These are phyloP conservation scores for Schrenkiella parvula DNA, from an alignment of 345 rosid species.

Conservation along the genomic window DNA sequence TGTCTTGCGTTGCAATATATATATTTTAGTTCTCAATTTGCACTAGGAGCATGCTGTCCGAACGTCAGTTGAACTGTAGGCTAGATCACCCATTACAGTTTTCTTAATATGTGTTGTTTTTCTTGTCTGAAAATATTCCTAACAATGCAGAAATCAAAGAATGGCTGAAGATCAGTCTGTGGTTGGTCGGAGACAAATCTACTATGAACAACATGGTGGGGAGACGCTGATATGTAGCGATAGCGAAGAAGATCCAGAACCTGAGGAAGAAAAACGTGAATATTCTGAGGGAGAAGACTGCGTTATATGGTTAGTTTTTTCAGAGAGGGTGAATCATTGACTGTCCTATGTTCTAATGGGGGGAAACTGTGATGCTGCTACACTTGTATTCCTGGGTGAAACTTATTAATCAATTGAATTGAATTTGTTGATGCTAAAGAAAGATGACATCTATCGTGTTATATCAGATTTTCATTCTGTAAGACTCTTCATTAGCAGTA, in stretches of 20 bases:
- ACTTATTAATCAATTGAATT: not conserved
- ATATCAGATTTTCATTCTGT: not conserved
- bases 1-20: not conserved
- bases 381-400: not conserved
- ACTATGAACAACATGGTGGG: conserved; percentile 90
- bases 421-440: not conserved
- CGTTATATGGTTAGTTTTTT: conserved; percentile 60
- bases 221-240: conserved; percentile 96
- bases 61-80: not conserved
- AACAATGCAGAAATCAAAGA: conserved; percentile 87
- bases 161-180: conserved; percentile 99
- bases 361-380: not conserved
- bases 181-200: conserved; percentile 96
- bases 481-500: not conserved
- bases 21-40: not conserved
- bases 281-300: conserved; percentile 83
- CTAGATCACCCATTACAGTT: not conserved
- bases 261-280: conserved; percentile 79
- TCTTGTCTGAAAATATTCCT: conserved; percentile 37
- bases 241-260: conserved; percentile 83
- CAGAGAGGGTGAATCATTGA: not conserved
- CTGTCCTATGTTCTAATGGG: not conserved
- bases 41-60: not conserved
- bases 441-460: not conserved
- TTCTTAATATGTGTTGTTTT: conserved; percentile 27